These are phyloP conservation scores for Phellopilus nigrolimitatus DNA, from an alignment of 1,284 basidiomycete species.

Conservation along the genomic window DNA sequence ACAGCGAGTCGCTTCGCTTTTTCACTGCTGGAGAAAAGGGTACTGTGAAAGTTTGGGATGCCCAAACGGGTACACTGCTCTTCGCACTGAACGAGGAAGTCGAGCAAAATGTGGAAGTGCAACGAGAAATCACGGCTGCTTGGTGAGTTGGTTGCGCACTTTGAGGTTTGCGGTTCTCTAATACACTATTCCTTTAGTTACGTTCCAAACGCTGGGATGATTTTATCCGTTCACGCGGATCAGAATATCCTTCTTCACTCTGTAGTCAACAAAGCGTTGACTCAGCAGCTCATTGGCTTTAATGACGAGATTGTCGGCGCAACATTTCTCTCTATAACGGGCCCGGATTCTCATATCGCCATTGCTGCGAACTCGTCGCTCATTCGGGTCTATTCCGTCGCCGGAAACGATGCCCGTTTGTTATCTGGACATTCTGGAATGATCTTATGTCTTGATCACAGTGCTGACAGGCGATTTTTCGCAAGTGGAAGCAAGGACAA, in stretches of 20 bases:
- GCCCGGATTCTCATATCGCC: slow-evolving; percentile 71
- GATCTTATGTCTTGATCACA: slow-evolving; percentile 80
- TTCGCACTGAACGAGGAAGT: slow-evolving; percentile 53
- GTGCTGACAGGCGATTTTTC: slow-evolving; percentile 64
- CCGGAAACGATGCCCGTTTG: slow-evolving; percentile 73
- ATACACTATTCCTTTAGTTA: slow-evolving; percentile 47
- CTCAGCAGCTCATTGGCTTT: slow-evolving; percentile 93
- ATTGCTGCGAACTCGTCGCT: slow-evolving; percentile 95
- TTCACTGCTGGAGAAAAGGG: slow-evolving; percentile 92
- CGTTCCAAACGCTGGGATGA: slow-evolving; percentile 52
- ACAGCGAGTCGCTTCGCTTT: slow-evolving; percentile 49
- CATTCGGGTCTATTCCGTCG: slow-evolving; percentile 80
- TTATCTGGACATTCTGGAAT: slow-evolving; percentile 89
- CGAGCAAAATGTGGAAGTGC: slow-evolving; percentile 64
- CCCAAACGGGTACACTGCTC: slow-evolving; percentile 56
- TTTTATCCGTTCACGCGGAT: slow-evolving; percentile 94
- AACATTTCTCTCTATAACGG: slow-evolving; percentile 57
- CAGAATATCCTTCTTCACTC: slow-evolving; percentile 94
- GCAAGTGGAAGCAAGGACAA: slow-evolving; percentile 92
- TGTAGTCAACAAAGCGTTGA: slow-evolving; percentile 52
- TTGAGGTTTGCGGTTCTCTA: slow-evolving; percentile 17
- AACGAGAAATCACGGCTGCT: slow-evolving; percentile 67
- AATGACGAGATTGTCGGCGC: slow-evolving; percentile 98
- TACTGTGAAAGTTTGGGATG: slow-evolving; percentile 80
- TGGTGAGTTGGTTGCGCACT: slow-evolving; percentile 46